These are phyloP conservation scores for Haplosporangium gracile DNA, from an alignment of 192 early-diverging fungal species.

Conservation along the genomic window DNA sequence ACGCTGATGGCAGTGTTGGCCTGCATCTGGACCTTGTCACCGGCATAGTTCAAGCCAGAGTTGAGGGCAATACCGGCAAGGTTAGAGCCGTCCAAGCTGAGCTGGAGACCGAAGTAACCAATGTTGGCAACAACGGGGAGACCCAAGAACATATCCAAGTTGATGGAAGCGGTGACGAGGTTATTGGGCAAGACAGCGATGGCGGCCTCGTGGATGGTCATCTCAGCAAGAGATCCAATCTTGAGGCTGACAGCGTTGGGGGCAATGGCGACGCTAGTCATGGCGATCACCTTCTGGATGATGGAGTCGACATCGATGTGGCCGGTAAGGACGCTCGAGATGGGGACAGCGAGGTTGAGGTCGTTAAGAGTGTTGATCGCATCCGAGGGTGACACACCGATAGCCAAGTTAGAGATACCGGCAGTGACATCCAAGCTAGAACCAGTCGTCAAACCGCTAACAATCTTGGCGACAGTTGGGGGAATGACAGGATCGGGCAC, in stretches of 20 bases:
- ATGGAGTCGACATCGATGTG: slow-evolving; percentile 17
- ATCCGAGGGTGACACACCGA: slow-evolving; percentile 47
- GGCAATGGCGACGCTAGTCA: slow-evolving; percentile 38
- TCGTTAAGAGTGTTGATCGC: slow-evolving; percentile 40
- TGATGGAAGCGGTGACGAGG: slow-evolving; percentile 36
- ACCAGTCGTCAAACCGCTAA: slow-evolving; percentile 40
- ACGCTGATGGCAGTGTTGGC: slow-evolving; percentile 33
- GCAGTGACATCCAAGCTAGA: slow-evolving; percentile 28
- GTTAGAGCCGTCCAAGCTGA: slow-evolving; percentile 33
- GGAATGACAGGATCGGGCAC: slow-evolving; percentile 43
- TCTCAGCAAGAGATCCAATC: slow-evolving; percentile 34
- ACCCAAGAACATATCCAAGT: slow-evolving; percentile 52
- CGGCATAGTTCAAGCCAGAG: slow-evolving; percentile 40
- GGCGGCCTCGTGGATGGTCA: slow-evolving; percentile 46
- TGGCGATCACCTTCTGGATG: slow-evolving; percentile 12
- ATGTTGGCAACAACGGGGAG: slow-evolving; percentile 50
- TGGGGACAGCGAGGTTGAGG: slow-evolving; percentile 20
- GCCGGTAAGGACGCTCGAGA: slow-evolving; percentile 39
- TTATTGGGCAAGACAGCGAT: slow-evolving; percentile 52
- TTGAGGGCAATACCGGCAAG: slow-evolving; percentile 43
- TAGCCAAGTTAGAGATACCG: slow-evolving; percentile 38
- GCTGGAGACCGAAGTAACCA: slow-evolving; percentile 51
- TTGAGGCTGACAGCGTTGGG: slow-evolving; percentile 32
- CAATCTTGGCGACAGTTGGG: slow-evolving; percentile 33
- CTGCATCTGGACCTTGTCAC: slow-evolving; percentile 42